A percentile compares a stretch with the other conserved stretches of the same genome.
Conservation (phyloP, 1,139 yeast genomes). For the Magnusiomyces magnusii region DNA sequence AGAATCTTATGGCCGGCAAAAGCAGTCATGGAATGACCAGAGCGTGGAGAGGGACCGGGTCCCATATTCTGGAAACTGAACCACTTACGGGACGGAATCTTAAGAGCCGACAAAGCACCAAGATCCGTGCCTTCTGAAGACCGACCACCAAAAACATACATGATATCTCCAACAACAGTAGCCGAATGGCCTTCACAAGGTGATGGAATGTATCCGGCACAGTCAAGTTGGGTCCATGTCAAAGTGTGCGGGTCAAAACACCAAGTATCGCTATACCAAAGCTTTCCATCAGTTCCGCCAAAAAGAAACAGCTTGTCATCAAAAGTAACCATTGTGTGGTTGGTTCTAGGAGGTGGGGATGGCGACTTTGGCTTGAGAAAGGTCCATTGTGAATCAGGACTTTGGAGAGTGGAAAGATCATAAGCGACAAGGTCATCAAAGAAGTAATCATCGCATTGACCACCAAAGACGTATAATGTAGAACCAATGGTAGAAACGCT, state of each 20-base stretch:
- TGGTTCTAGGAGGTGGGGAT: conserved; percentile 75
- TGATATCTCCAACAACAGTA: conserved; percentile 65
- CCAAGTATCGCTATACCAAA: conserved; percentile 74
- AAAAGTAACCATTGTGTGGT: conserved; percentile 81
- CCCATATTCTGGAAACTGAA: conserved; percentile 51
- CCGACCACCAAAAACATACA: conserved; percentile 90
- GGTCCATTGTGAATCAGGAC: conserved; percentile 81
- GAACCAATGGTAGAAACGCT: conserved; percentile 64
- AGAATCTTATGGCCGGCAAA: conserved; percentile 60
- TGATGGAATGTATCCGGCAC: conserved; percentile 62
- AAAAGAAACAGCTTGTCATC: conserved; percentile 81
- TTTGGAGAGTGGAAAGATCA: conserved; percentile 82
- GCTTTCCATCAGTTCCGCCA: conserved; percentile 82
- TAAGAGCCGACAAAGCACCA: conserved; percentile 65
- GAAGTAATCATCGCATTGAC: conserved; percentile 83
- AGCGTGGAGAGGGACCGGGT: conserved; percentile 72
- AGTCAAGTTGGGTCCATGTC: conserved; percentile 50
- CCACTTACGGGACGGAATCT: conserved; percentile 68
- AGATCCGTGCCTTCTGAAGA: conserved; percentile 66
- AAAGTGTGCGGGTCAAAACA: conserved; percentile 63
- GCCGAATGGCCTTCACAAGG: conserved; percentile 93
- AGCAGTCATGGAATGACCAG: conserved; percentile 90
- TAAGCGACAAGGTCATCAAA: conserved; percentile 81
- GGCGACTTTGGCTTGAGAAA: conserved; percentile 47
- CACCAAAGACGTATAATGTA: conserved; percentile 82